Evolutionary conservation across 768 basidiomycete species (phyloP).

Genomic region (Lactarius sanguifluus): DNA sequence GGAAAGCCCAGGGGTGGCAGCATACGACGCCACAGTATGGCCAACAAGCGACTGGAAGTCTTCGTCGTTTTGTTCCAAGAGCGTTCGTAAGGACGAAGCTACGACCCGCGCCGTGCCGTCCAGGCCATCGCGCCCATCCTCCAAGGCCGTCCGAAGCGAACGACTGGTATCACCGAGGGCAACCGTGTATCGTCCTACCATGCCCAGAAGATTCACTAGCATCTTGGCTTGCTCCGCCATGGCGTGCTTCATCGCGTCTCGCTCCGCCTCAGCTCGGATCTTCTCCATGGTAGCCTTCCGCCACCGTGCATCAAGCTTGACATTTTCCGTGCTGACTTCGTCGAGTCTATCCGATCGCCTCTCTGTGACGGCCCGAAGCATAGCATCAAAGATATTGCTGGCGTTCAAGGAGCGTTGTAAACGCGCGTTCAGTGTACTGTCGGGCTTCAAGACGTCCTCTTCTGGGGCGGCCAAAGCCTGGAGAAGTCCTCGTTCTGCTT

Average conservation of each 20-base stretch:
- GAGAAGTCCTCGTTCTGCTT: constrained; percentile 70
- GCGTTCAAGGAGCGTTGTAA: constrained; percentile 73
- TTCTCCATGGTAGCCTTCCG: constrained; percentile 71
- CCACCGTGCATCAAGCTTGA: constrained; percentile 67
- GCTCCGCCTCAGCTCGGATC: constrained; percentile 62
- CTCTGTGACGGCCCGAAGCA: constrained; percentile 79
- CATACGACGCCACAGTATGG: constrained; percentile 62
- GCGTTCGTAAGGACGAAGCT: constrained; percentile 48
- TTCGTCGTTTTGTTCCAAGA: constrained; percentile 69
- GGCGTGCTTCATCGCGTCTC: constrained; percentile 60
- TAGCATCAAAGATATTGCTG: constrained; percentile 80
- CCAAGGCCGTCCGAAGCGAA: constrained; percentile 43
- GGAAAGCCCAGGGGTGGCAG: constrained; percentile 37
- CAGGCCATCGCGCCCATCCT: constrained; percentile 41
- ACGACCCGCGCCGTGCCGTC: constrained; percentile 47
- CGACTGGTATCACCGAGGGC: constrained; percentile 59
- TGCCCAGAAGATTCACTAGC: constrained; percentile 70
- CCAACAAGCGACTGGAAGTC: constrained; percentile 67
- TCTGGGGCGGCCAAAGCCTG: constrained; percentile 66
- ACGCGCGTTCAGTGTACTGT: constrained; percentile 57
- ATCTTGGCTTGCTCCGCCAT: constrained; percentile 64
- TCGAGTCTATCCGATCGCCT: constrained; percentile 77
- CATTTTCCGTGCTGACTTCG: constrained; percentile 62
- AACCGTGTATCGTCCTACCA: constrained; percentile 77
- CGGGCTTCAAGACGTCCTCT: constrained; percentile 60